A percentile compares a stretch with the other conserved stretches of the same genome.
Evolutionary conservation across 2,329 filamentous ascomycete genomes (phyloP).

Genomic region (Cryphonectria japonica): DNA sequence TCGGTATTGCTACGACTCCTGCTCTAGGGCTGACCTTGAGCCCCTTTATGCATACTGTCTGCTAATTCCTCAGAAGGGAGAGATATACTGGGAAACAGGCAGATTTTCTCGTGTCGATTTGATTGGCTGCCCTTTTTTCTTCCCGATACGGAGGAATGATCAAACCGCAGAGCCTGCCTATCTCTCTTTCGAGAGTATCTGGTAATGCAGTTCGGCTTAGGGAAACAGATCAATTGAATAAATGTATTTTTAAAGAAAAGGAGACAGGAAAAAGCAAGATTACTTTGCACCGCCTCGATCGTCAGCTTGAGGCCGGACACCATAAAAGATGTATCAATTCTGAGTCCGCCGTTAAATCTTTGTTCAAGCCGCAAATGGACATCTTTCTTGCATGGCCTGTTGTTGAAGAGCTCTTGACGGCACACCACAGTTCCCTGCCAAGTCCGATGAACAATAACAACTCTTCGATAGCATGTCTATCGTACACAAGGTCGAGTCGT

Average conservation of each 20-base stretch:
- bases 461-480: too few species aligned
- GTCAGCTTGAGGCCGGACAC: too few species aligned
- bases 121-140: background rate
- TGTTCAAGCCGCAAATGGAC: too few species aligned
- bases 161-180: background rate
- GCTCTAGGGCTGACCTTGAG: background rate
- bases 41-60: background rate
- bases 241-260: background rate
- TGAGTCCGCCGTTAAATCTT: too few species aligned
- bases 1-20: background rate
- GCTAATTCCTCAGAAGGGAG: background rate
- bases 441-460: too few species aligned
- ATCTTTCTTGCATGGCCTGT: too few species aligned
- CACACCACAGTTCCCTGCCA: too few species aligned
- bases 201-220: background rate
- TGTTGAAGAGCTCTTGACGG: too few species aligned
- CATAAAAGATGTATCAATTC: too few species aligned
- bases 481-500: too few species aligned
- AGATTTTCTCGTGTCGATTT: background rate
- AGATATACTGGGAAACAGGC: background rate
- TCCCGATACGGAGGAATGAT: background rate
- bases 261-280: too few species aligned
- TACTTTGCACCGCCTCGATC: background rate
- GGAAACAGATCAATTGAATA: background rate
- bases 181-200: background rate